Percentiles rank a stretch among this genome's conserved stretches.
These are phyloP conservation scores for Gonapodya sp. DNA, from an alignment of 192 early-diverging fungal genomes.

Conservation along the genomic window DNA sequence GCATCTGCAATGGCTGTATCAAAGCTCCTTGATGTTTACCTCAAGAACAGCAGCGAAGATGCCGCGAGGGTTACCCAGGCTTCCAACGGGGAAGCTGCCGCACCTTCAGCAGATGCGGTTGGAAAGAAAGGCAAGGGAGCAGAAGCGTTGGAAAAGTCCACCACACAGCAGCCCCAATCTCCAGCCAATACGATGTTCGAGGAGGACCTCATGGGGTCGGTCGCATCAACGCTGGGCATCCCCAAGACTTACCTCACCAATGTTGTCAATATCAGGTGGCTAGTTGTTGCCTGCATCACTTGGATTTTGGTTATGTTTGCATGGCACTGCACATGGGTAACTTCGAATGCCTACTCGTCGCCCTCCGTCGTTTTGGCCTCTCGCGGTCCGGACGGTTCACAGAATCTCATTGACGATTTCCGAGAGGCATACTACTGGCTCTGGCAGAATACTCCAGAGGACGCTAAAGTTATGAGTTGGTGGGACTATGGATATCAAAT, in stretches of 20 bases:
- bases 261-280: background rate
- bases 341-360: slow-evolving; percentile 94
- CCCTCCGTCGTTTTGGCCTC: slow-evolving; percentile 97
- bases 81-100: background rate
- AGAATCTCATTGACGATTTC: slow-evolving; percentile 98
- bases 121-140: slow-evolving; percentile 24
- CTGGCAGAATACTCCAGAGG: slow-evolving; percentile 84
- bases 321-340: slow-evolving; percentile 98
- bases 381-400: slow-evolving; percentile 74
- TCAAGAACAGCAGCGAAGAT: slow-evolving; percentile 30
- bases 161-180: slow-evolving; percentile 6
- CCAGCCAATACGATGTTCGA: background rate
- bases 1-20: slow-evolving; percentile 85
- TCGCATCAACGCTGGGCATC: background rate
- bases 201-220: background rate
- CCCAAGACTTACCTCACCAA: background rate
- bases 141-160: too few relatives aligned
- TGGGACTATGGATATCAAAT: slow-evolving; percentile 99
- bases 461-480: slow-evolving; percentile 97
- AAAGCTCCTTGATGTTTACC: slow-evolving; percentile 74
- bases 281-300: slow-evolving; percentile 48
- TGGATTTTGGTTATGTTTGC: slow-evolving; percentile 79
- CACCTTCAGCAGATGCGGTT: too few relatives aligned
- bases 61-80: slow-evolving; percentile 11
- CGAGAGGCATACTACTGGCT: slow-evolving; percentile 99